These are phyloP conservation scores for Pseudocercospora ulei DNA, from an alignment of 2,329 filamentous ascomycete genomes.

Conservation along the genomic window DNA sequence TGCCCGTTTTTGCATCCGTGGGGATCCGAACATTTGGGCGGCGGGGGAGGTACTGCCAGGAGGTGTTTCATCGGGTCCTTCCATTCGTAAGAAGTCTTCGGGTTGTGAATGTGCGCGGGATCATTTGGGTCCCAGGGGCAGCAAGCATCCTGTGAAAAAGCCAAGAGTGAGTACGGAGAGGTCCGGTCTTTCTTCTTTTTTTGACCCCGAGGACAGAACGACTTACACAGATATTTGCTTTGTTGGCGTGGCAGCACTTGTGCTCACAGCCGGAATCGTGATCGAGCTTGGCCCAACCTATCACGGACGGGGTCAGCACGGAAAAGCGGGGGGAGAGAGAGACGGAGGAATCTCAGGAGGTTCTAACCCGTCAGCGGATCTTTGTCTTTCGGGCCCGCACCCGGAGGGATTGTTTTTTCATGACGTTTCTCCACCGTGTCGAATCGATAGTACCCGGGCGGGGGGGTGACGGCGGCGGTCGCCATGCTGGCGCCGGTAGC, in stretches of 20 bases:
- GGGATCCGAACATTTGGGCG: too few species aligned
- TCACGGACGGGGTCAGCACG: too few species aligned
- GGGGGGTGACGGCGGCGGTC: neutral
- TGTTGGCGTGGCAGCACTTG: neutral
- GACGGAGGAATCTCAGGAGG: neutral
- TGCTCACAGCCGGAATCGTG: neutral
- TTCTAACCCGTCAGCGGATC: neutral
- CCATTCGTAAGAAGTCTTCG: neutral
- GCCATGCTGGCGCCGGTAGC: neutral
- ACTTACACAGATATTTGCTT: neutral
- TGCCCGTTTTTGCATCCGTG: too few species aligned
- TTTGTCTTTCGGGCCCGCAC: neutral
- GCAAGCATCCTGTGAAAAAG: neutral
- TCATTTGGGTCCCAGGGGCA: neutral
- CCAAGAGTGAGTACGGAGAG: neutral
- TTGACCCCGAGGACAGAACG: too few species aligned
- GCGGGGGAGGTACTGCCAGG: neutral
- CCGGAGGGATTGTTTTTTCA: neutral
- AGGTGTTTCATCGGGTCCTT: neutral
- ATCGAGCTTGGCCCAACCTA: neutral
- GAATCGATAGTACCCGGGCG: neutral
- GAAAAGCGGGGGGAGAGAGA: neutral
- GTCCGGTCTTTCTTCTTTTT: neutral
- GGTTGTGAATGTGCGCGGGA: neutral
- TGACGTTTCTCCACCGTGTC: neutral